These are phyloP conservation scores for Cyberlindnera mrakii DNA, from an alignment of 805 yeast genomes.

Conservation along the genomic window DNA sequence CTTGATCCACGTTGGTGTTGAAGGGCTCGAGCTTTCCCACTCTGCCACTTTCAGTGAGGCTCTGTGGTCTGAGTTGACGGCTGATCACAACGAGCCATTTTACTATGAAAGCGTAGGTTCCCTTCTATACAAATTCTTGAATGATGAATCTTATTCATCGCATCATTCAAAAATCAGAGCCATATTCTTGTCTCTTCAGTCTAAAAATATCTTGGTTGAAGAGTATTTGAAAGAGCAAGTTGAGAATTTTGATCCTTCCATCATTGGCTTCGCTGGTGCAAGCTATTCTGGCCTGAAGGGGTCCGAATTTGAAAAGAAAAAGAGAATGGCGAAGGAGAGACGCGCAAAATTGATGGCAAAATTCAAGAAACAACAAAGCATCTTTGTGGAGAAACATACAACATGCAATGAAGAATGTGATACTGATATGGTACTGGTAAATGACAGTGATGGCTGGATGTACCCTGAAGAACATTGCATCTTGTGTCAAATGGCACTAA, in stretches of 20 bases:
- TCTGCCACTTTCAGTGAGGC: slow-evolving; percentile 25
- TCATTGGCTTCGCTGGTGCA: slow-evolving; percentile 7
- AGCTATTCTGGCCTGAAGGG: slow-evolving; percentile 1
- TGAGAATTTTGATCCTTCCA: slow-evolving; percentile 25
- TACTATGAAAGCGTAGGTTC: slow-evolving; percentile 34
- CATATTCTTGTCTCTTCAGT: slow-evolving; percentile 34
- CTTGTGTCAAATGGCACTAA: slow-evolving; percentile 72
- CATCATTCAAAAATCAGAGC: slow-evolving; percentile 54
- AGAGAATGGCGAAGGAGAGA: slow-evolving; percentile 61
- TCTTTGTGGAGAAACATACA: slow-evolving; percentile 55
- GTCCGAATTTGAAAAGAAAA: slow-evolving; percentile 50
- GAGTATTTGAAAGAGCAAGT: slow-evolving; percentile 31
- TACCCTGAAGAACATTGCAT: slow-evolving; percentile 76
- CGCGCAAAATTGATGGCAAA: slow-evolving; percentile 69
- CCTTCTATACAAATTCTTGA: slow-evolving; percentile 35
- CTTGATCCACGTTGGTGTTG: slow-evolving; percentile 54
- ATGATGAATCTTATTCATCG: slow-evolving; percentile 32
- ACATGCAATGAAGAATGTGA: slow-evolving; percentile 23
- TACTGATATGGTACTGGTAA: slow-evolving; percentile 35
- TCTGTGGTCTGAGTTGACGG: slow-evolving; percentile 30
- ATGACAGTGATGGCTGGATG: slow-evolving; percentile 43
- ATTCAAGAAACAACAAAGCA: slow-evolving; percentile 71
- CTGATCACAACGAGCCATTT: slow-evolving; percentile 33
- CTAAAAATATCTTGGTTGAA: slow-evolving; percentile 25
- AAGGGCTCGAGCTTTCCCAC: slow-evolving; percentile 28